Evolutionary conservation across 352 stramenopile genomes (phyloP).

Genomic region (Phytophthora uliginosa): DNA sequence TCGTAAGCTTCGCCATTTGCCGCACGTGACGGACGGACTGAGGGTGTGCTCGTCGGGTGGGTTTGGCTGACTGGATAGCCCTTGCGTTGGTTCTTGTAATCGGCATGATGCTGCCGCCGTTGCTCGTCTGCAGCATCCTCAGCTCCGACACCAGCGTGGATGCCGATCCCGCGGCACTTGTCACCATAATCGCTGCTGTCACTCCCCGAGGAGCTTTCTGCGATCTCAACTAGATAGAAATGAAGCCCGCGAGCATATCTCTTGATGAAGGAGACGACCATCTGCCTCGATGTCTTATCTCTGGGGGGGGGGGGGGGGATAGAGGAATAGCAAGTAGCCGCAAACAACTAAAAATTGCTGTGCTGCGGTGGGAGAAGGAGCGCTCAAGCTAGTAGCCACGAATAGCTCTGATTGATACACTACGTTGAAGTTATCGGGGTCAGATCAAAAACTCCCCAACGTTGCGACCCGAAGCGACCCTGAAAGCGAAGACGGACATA

Average conservation of each 20-base stretch:
- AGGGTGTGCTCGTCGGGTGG: constrained; percentile 23
- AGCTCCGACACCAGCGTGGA: constrained; percentile 36
- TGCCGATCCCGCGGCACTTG: constrained; percentile 3
- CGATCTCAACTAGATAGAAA: constrained; percentile 25
- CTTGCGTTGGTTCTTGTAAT: constrained; percentile 46
- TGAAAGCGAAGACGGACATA: background rate
- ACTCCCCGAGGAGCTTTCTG: background rate
- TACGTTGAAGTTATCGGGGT: background rate
- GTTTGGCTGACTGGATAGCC: constrained; percentile 48
- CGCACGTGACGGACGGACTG: constrained; percentile 62
- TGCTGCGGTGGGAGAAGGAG: background rate
- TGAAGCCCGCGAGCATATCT: background rate
- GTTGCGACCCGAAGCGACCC: background rate
- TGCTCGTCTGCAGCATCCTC: constrained; percentile 31
- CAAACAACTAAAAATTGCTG: constrained; percentile 18
- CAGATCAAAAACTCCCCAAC: background rate
- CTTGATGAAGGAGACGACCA: constrained; percentile 1
- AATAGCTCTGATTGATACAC: background rate
- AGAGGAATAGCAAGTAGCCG: background rate
- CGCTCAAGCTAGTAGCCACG: background rate
- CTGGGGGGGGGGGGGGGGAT: background rate
- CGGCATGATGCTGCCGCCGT: constrained; percentile 35
- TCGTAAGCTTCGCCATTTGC: constrained; percentile 58
- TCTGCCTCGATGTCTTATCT: constrained; percentile 38
- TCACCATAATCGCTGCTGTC: constrained; percentile 12